Evolutionary conservation across 163 green algal genomes (phyloP).

Genomic region (Chloroidium sp.): DNA sequence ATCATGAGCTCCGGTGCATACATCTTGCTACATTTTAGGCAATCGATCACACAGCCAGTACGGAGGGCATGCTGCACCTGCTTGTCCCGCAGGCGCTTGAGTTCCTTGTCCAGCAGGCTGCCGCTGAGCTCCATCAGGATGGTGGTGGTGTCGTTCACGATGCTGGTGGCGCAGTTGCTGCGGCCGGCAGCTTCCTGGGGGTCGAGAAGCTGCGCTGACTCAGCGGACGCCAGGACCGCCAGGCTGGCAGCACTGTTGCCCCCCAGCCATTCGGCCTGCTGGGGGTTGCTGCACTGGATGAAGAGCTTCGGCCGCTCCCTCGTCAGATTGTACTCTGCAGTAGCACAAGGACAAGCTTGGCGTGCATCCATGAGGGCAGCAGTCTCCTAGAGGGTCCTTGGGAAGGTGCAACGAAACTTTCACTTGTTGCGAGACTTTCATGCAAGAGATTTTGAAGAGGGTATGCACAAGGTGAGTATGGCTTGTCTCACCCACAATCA

Average conservation of each 20-base stretch:
- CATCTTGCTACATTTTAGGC: no score
- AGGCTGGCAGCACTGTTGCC: slow-evolving; percentile 41
- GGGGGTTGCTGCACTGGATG: slow-evolving; percentile 26
- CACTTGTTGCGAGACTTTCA: no score
- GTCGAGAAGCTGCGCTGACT: slow-evolving; percentile 1
- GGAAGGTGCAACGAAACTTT: no score
- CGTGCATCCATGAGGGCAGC: neutral
- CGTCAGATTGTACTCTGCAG: slow-evolving; percentile 35
- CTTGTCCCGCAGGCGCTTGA: slow-evolving; percentile 86
- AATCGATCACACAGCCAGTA: neutral
- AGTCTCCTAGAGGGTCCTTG: neutral
- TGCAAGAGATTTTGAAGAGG: no score
- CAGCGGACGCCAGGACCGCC: slow-evolving; percentile 49
- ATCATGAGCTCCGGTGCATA: no score
- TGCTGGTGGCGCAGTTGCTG: slow-evolving; percentile 61
- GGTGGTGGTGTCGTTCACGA: slow-evolving; percentile 75
- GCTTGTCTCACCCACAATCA: no score
- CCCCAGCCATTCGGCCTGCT: neutral
- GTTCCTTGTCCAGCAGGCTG: slow-evolving; percentile 77
- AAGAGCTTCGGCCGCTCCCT: slow-evolving; percentile 41
- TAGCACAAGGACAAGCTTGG: neutral
- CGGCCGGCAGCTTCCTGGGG: slow-evolving; percentile 25
- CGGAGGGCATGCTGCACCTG: slow-evolving; percentile 14
- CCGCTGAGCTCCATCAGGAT: slow-evolving; percentile 41
- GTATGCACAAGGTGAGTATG: no score